phyloP scores from a whole-genome alignment of 805 yeast genomes.

The Kazachstania taianensis region DNA sequence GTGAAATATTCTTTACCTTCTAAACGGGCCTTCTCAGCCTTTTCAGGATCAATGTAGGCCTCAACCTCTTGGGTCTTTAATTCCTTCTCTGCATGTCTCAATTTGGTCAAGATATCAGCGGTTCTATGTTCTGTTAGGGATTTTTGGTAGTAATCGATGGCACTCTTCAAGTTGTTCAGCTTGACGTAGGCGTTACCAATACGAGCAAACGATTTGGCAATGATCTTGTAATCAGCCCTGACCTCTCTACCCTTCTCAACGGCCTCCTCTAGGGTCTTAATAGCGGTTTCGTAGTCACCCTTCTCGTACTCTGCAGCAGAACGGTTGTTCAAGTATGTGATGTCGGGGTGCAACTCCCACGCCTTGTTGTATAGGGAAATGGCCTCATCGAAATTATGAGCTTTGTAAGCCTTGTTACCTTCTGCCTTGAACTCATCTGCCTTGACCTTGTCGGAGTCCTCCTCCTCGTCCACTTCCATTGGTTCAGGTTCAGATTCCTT shows the following conservation, averaged over 20 bases:
- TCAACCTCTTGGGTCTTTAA: constrained; percentile 68
- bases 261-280: constrained; percentile 70
- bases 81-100: constrained; percentile 80
- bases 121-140: constrained; percentile 96
- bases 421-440: constrained; percentile 69
- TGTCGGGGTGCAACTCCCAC: constrained; percentile 69
- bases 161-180: constrained; percentile 57
- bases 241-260: constrained; percentile 81
- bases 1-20: constrained; percentile 84
- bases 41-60: constrained; percentile 76
- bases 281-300: constrained; percentile 81
- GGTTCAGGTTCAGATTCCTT: constrained; percentile 28
- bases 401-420: constrained; percentile 82
- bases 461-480: constrained; percentile 31
- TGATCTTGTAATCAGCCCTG: constrained; percentile 83
- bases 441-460: constrained; percentile 31
- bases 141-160: constrained; percentile 73
- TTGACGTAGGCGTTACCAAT: constrained; percentile 77
- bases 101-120: constrained; percentile 80
- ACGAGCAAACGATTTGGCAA: constrained; percentile 91
- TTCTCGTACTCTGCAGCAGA: constrained; percentile 98
- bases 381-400: constrained; percentile 85
- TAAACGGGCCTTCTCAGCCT: constrained; percentile 91
- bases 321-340: constrained; percentile 88
- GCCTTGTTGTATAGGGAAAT: constrained; percentile 80